A percentile compares a stretch with the other conserved stretches of the same genome.
phyloP scores from a whole-genome alignment of 805 yeast genomes.

The Starmerella vaccinii region DNA sequence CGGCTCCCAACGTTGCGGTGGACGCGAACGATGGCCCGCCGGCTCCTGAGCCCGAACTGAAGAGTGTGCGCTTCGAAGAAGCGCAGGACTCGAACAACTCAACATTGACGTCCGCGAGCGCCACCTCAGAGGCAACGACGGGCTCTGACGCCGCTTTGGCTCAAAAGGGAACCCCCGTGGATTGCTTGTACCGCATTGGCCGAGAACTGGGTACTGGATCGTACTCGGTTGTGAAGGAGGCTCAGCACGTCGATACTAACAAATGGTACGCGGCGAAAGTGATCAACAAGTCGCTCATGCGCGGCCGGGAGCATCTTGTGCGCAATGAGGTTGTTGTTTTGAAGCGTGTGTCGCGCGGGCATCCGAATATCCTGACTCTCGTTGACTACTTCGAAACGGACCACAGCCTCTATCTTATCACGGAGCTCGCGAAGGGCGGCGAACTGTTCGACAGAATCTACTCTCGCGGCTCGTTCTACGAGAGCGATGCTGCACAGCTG shows the following conservation, averaged over 20 bases:
- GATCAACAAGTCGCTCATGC: conserved; percentile 41
- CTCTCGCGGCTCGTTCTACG: conserved; percentile 38
- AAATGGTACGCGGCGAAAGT: conserved; percentile 45
- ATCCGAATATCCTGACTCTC: conserved; percentile 48
- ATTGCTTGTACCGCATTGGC: conserved; percentile 27
- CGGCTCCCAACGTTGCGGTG: background rate
- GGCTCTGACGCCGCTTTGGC: background rate
- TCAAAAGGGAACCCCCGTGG: conserved; percentile 11
- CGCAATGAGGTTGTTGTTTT: conserved; percentile 54
- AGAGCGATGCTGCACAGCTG: conserved; percentile 41
- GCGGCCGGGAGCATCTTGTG: conserved; percentile 45
- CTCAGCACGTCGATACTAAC: conserved; percentile 34
- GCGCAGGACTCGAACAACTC: background rate
- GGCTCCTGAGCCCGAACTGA: background rate
- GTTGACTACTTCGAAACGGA: conserved; percentile 63
- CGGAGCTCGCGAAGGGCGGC: conserved; percentile 59
- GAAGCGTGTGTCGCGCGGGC: conserved; percentile 41
- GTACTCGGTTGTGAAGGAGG: conserved; percentile 37
- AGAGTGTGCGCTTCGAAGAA: conserved; percentile 10
- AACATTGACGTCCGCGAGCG: background rate
- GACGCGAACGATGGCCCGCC: background rate
- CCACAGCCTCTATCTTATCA: conserved; percentile 43
- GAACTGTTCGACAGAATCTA: conserved; percentile 56
- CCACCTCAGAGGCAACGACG: background rate
- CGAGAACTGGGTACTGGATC: conserved; percentile 36